Evolutionary conservation across 192 early-diverging fungal genomes (phyloP).

Genomic region (Haplosporangium gracile): DNA sequence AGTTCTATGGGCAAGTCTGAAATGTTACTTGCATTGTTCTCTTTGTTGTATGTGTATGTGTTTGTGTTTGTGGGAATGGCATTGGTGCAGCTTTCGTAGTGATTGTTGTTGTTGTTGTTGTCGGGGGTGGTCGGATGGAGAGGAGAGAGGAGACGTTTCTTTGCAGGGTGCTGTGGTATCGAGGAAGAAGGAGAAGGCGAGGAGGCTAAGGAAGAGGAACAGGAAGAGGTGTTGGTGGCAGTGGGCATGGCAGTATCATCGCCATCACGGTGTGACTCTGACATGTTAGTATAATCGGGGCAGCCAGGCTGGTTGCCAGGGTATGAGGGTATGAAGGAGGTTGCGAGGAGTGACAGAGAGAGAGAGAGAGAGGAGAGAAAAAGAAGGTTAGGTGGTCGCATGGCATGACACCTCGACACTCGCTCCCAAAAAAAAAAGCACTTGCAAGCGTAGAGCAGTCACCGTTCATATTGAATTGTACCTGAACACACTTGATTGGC

Average conservation of each 20-base stretch:
- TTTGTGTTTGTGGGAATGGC: not conserved
- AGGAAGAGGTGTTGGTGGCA: not conserved
- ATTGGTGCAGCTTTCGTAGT: not conserved
- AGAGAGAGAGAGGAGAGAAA: not conserved
- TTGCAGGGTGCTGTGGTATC: not conserved
- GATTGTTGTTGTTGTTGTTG: not conserved
- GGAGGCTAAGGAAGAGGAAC: not conserved
- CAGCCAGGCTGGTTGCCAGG: not conserved
- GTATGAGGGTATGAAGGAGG: not conserved
- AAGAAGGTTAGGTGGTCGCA: not conserved
- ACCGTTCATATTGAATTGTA: too few species aligned
- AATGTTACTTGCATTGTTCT: not conserved
- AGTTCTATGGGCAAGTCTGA: constrained; percentile 37
- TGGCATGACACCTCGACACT: too few species aligned
- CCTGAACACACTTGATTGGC: too few species aligned
- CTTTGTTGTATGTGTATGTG: not conserved
- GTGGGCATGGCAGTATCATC: not conserved
- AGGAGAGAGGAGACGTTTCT: not conserved
- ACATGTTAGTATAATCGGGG: not conserved
- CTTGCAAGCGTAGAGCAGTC: too few species aligned
- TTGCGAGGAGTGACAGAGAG: not conserved
- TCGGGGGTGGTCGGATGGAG: not conserved
- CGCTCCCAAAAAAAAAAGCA: too few species aligned
- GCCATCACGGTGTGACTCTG: not conserved
- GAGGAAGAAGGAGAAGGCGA: not conserved